Percentiles rank a stretch among this genome's conserved stretches.
phyloP scores from a whole-genome alignment of 2,329 filamentous ascomycete genomes.

The Fusarium circinatum region DNA sequence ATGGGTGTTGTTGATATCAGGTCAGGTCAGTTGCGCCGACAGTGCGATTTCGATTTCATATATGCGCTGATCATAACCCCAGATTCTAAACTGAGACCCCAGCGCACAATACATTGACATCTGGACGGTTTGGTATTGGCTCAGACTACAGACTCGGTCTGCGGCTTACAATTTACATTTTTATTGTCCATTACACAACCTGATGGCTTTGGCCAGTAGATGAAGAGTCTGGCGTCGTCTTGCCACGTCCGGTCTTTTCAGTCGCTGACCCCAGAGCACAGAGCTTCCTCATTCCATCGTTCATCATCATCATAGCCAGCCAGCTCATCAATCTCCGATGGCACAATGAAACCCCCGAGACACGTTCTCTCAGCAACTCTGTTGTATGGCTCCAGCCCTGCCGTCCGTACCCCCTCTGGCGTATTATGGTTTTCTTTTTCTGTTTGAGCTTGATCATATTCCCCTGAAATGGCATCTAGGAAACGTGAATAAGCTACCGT shows the following conservation, averaged over 20 bases:
- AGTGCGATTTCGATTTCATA: conserved; percentile 19
- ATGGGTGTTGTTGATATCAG: conserved; percentile 19
- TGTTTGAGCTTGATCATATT: not conserved
- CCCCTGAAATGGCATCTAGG: not conserved
- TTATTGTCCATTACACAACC: conserved; percentile 19
- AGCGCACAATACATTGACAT: not conserved
- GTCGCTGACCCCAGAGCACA: conserved; percentile 32
- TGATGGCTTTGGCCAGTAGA: conserved; percentile 28
- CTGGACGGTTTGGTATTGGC: conserved; percentile 29
- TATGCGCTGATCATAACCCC: conserved; percentile 4
- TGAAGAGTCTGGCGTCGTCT: conserved; percentile 10
- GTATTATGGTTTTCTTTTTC: not conserved
- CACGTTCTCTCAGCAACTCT: conserved; percentile 33
- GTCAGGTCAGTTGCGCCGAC: conserved; percentile 20
- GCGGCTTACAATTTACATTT: conserved; percentile 8
- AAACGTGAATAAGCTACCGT: not conserved
- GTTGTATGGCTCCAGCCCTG: conserved; percentile 29
- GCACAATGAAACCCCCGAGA: conserved; percentile 25
- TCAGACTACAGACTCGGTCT: conserved; percentile 16
- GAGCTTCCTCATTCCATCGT: conserved; percentile 28
- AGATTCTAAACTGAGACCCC: not conserved
- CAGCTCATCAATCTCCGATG: conserved; percentile 39
- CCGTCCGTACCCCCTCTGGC: not conserved
- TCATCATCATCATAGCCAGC: conserved; percentile 37
- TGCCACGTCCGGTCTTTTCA: conserved; percentile 31